Percentiles rank a stretch among this genome's conserved stretches.
phyloP scores from a whole-genome alignment of 345 rosid species.

The Eutrema heterophyllum region DNA sequence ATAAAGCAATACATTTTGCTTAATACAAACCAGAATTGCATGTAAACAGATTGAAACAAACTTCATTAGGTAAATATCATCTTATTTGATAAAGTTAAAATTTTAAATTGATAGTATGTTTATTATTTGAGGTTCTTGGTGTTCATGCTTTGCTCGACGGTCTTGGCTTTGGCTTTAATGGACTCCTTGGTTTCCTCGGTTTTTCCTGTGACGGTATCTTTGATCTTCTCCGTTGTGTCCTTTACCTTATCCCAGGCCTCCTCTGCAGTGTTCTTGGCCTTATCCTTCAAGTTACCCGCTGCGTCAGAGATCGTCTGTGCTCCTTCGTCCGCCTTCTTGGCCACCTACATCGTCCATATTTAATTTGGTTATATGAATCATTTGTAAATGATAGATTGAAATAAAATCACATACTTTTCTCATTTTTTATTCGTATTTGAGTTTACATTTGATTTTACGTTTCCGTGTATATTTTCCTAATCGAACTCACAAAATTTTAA shows the following conservation, averaged over 20 bases:
- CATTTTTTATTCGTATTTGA: background rate
- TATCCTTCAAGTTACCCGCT: constrained; percentile 25
- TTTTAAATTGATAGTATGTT: background rate
- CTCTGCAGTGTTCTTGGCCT: constrained; percentile 32
- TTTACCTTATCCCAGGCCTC: constrained; percentile 34
- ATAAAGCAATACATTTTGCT: background rate
- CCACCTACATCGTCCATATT: constrained; percentile 1
- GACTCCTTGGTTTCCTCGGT: constrained; percentile 34
- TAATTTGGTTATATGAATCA: background rate
- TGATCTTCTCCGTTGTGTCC: constrained; percentile 33
- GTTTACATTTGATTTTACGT: background rate
- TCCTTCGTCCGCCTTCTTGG: constrained; percentile 29
- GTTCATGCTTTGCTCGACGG: constrained; percentile 37
- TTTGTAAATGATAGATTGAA: background rate
- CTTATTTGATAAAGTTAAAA: background rate
- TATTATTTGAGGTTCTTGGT: constrained; percentile 29
- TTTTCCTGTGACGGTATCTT: constrained; percentile 29
- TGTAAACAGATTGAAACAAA: constrained; percentile 11
- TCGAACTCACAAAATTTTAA: background rate
- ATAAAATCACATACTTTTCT: background rate
- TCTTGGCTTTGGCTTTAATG: constrained; percentile 26
- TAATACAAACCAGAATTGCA: constrained; percentile 5
- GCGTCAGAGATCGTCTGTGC: constrained; percentile 17
- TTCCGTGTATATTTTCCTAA: background rate
- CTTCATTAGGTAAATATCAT: constrained; percentile 3